Conservation (phyloP, 2,329 filamentous ascomycete genomes). For the Diaporthe helianthi region DNA sequence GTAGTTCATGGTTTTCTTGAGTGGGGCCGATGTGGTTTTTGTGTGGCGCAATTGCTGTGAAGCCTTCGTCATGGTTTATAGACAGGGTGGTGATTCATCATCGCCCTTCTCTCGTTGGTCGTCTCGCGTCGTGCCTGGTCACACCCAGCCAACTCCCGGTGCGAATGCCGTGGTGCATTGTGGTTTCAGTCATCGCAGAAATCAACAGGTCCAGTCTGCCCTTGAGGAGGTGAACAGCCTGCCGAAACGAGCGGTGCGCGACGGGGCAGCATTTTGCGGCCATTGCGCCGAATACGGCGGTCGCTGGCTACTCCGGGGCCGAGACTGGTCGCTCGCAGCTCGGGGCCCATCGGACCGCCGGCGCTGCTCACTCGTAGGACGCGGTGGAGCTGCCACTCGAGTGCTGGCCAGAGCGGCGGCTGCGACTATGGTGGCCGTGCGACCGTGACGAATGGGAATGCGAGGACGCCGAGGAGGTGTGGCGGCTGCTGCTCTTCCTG, state of each 20-base stretch:
- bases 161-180: not conserved
- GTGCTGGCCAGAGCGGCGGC: slow-evolving; percentile 62
- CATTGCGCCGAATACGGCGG: not conserved
- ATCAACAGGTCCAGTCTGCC: not conserved
- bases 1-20: slow-evolving; percentile 4
- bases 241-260: not conserved
- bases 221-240: not conserved
- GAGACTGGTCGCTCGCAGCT: slow-evolving; percentile 21
- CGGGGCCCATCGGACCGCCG: not conserved
- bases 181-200: not conserved
- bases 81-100: slow-evolving; percentile 32
- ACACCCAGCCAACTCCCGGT: not conserved
- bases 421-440: slow-evolving; percentile 51
- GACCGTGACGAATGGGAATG: slow-evolving; percentile 50
- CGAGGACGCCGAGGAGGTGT: slow-evolving; percentile 50
- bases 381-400: slow-evolving; percentile 69
- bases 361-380: slow-evolving; percentile 59
- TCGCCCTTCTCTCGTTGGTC: slow-evolving; percentile 6
- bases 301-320: not conserved
- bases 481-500: slow-evolving; percentile 57
- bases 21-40: slow-evolving; percentile 37
- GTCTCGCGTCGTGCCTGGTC: not conserved
- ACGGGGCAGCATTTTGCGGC: not conserved
- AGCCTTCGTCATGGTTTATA: slow-evolving; percentile 45
- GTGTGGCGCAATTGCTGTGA: slow-evolving; percentile 44